Evolutionary conservation across 1,139 yeast species (phyloP).

Genomic region (Kluyveromyces sp.): DNA sequence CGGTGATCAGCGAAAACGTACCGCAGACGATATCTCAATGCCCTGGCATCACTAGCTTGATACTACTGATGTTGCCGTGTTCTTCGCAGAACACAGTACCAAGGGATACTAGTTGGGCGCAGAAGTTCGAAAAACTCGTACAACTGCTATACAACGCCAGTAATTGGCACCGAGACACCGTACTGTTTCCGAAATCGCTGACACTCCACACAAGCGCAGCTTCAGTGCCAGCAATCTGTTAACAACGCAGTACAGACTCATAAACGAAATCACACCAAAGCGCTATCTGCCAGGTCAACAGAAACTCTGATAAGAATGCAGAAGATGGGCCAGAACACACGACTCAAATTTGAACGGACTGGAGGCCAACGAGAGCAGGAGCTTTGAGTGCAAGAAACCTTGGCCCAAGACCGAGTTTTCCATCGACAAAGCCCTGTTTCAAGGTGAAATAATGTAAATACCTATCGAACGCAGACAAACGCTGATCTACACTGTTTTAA

Average conservation of each 20-base stretch:
- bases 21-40: background rate
- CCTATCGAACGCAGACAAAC: background rate
- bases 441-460: background rate
- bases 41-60: conserved; percentile 6
- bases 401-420: background rate
- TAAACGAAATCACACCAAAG: background rate
- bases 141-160: conserved; percentile 1
- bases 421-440: background rate
- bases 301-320: background rate
- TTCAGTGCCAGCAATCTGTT: too few species aligned
- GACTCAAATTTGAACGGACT: background rate
- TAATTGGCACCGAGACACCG: background rate
- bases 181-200: background rate
- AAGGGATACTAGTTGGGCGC: conserved; percentile 7
- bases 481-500: conserved; percentile 3
- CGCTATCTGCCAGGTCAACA: background rate
- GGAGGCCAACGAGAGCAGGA: background rate
- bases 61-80: conserved; percentile 2
- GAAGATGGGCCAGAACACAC: background rate
- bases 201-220: too few species aligned
- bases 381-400: background rate
- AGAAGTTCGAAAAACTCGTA: conserved; percentile 7
- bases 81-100: conserved; percentile 2
- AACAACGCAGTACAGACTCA: too few species aligned
- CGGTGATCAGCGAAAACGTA: background rate